A percentile compares a stretch with the other conserved stretches of the same genome.
Evolutionary conservation across 768 basidiomycete species (phyloP).

Genomic region (Leccinum uliginosum): DNA sequence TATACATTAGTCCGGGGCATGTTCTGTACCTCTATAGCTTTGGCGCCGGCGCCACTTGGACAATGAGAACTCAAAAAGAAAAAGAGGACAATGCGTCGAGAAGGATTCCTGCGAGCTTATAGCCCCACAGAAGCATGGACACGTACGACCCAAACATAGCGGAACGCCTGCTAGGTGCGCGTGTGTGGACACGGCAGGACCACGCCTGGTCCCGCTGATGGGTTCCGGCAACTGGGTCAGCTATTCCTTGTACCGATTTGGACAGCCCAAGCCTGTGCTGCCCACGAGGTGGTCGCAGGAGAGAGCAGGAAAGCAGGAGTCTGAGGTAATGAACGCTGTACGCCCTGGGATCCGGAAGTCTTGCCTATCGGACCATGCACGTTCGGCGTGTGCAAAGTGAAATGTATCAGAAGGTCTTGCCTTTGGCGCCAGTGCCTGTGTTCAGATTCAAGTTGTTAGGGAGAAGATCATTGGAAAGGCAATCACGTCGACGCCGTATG

Average conservation of each 20-base stretch:
- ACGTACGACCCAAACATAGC: slow-evolving; percentile 19
- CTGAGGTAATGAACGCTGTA: slow-evolving; percentile 22
- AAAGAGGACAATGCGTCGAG: slow-evolving; percentile 4
- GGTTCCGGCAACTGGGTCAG: background rate
- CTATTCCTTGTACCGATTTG: slow-evolving; percentile 2
- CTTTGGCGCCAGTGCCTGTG: background rate
- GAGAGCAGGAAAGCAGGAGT: background rate
- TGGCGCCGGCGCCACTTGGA: slow-evolving; percentile 12
- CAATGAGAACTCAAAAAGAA: slow-evolving; percentile 5
- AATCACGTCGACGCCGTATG: background rate
- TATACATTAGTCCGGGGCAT: slow-evolving; percentile 19
- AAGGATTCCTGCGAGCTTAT: slow-evolving; percentile 14
- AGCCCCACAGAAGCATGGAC: slow-evolving; percentile 19
- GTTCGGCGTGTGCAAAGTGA: slow-evolving; percentile 12
- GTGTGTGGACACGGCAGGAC: slow-evolving; percentile 20
- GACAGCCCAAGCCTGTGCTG: background rate
- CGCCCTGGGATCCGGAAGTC: slow-evolving; percentile 9
- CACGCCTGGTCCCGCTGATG: slow-evolving; percentile 3
- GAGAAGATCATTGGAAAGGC: background rate
- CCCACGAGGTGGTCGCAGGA: slow-evolving; percentile 14
- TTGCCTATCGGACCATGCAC: slow-evolving; percentile 10
- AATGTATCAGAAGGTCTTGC: background rate
- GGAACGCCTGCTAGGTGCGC: slow-evolving; percentile 16
- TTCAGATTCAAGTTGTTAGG: background rate
- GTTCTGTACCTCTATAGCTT: slow-evolving; percentile 2